A percentile compares a stretch with the other conserved stretches of the same genome.
Conservation (phyloP, 768 basidiomycete genomes). For the Lyophyllum decastes region DNA sequence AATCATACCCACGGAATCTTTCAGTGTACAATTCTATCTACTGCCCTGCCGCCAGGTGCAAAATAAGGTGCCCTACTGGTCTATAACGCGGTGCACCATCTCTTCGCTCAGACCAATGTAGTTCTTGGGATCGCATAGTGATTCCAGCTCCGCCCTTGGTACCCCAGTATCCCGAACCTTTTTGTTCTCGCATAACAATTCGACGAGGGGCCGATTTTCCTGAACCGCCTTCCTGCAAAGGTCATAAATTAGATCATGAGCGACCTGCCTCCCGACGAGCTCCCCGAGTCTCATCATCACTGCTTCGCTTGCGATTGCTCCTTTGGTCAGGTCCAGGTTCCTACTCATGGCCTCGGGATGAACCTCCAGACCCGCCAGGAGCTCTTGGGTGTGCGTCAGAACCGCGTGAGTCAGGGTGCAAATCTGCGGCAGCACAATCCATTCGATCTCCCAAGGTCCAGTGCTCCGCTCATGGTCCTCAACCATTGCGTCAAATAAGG, state of each 20-base stretch:
- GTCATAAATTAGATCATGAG: constrained; percentile 45
- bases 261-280: constrained; percentile 42
- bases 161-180: constrained; percentile 27
- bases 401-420: constrained; percentile 42
- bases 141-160: constrained; percentile 24
- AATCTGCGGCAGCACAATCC: constrained; percentile 47
- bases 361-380: constrained; percentile 42
- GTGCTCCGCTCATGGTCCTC: constrained; percentile 50
- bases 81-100: constrained; percentile 26
- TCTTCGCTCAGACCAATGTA: constrained; percentile 39
- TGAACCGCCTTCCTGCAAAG: constrained; percentile 32
- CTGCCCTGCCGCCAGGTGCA: too few species aligned
- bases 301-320: constrained; percentile 44
- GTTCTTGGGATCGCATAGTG: constrained; percentile 37
- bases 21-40: too few species aligned
- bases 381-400: constrained; percentile 33
- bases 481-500: constrained; percentile 48
- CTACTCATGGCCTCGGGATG: constrained; percentile 38
- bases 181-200: constrained; percentile 31
- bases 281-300: constrained; percentile 49
- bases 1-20: too few species aligned
- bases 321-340: constrained; percentile 40
- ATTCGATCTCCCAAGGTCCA: constrained; percentile 53
- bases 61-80: background rate
- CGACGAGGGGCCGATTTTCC: constrained; percentile 30